These are phyloP conservation scores for Rhododendron henanense DNA, from an alignment of 148 eudicot genomes.

Conservation along the genomic window DNA sequence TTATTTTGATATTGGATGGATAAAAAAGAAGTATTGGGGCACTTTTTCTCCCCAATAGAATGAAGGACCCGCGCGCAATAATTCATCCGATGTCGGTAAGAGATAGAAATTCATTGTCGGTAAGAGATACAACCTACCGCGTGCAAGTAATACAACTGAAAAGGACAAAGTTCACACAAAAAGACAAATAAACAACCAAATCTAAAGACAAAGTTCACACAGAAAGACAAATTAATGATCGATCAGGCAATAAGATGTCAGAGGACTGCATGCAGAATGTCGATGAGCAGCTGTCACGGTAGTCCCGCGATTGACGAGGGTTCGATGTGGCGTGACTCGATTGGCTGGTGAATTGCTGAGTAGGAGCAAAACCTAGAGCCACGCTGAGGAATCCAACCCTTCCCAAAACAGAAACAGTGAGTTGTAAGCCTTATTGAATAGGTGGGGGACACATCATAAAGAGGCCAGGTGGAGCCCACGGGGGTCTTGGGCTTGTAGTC, in stretches of 20 bases:
- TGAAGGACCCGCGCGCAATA: background rate
- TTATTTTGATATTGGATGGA: background rate
- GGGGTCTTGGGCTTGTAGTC: background rate
- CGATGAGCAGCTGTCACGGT: no score
- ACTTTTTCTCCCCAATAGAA: background rate
- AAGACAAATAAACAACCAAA: no score
- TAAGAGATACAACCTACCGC: no score
- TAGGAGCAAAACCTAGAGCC: background rate
- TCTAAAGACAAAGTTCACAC: no score
- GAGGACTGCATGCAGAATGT: no score
- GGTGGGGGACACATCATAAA: slow-evolving; percentile 16
- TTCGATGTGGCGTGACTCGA: background rate
- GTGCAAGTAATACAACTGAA: no score
- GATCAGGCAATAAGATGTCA: no score
- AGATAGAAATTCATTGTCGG: background rate
- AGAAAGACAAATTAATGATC: no score
- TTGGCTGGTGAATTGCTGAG: background rate
- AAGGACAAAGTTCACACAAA: no score
- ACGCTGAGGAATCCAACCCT: background rate
- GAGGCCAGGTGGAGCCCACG: background rate
- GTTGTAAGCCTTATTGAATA: slow-evolving; percentile 18
- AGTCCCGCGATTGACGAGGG: no score
- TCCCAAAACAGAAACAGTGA: background rate
- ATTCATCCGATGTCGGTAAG: background rate
- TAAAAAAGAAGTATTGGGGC: background rate